Conservation (phyloP, 345 rosid genomes). For the Erysimum cheiranthoides region DNA sequence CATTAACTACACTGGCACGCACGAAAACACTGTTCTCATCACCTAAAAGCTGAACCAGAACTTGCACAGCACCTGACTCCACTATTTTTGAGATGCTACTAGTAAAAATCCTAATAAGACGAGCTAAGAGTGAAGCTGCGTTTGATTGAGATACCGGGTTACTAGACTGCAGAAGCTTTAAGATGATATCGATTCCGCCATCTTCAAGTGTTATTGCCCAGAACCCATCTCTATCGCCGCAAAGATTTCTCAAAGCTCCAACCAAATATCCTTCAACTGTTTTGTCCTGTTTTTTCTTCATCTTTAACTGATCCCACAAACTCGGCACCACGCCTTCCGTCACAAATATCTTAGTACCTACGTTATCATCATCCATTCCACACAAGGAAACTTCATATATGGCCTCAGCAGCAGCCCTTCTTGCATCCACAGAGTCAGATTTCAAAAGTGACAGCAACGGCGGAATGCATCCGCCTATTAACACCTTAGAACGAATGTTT, state of each 20-base stretch:
- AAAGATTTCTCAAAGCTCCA: constrained; percentile 92
- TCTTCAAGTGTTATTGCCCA: constrained; percentile 78
- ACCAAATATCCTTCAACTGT: constrained; percentile 81
- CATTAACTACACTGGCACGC: constrained; percentile 82
- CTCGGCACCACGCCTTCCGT: constrained; percentile 86
- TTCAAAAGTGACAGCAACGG: constrained; percentile 82
- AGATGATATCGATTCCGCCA: constrained; percentile 74
- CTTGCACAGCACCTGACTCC: constrained; percentile 76
- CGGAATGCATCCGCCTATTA: constrained; percentile 92
- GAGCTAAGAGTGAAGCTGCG: constrained; percentile 91
- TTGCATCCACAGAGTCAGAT: constrained; percentile 71
- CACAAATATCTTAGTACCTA: constrained; percentile 84
- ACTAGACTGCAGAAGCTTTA: constrained; percentile 78
- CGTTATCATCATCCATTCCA: constrained; percentile 77
- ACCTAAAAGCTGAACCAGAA: constrained; percentile 66
- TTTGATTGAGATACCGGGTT: constrained; percentile 76
- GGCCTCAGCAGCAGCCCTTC: constrained; percentile 84
- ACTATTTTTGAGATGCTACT: constrained; percentile 68
- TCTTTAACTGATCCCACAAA: constrained; percentile 80
- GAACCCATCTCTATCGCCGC: constrained; percentile 71
- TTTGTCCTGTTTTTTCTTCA: constrained; percentile 63
- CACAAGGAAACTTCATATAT: constrained; percentile 82
- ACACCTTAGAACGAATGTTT: constrained; percentile 73
- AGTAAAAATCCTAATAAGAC: constrained; percentile 67
- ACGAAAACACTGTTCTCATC: constrained; percentile 61